phyloP scores from a whole-genome alignment of 2,329 filamentous ascomycete genomes.

The Sclerotinia nivalis region DNA sequence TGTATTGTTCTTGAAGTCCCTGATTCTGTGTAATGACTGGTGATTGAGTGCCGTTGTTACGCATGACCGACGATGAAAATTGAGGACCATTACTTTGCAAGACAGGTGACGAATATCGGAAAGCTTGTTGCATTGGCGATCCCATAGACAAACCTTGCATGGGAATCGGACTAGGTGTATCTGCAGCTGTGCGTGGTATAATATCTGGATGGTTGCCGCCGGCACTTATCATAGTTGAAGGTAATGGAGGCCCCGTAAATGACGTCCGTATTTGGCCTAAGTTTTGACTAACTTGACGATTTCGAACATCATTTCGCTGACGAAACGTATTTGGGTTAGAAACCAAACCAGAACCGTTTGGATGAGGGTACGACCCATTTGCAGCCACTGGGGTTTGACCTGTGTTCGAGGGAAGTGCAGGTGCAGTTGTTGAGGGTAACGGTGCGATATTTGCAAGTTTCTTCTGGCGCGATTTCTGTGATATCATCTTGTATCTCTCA shows the following conservation, averaged over 20 bases:
- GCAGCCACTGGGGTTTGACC: neutral
- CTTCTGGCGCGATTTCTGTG: conserved; percentile 10
- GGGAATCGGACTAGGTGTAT: conserved; percentile 32
- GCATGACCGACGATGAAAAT: conserved; percentile 5
- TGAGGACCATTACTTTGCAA: conserved; percentile 25
- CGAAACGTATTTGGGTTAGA: neutral
- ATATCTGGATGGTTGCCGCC: neutral
- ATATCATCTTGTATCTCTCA: conserved; percentile 11
- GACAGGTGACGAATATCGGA: conserved; percentile 20
- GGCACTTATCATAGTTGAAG: neutral
- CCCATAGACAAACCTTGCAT: conserved; percentile 35
- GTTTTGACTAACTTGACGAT: neutral
- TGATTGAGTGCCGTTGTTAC: conserved; percentile 4
- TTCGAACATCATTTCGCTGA: neutral
- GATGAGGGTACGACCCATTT: neutral
- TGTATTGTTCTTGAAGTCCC: conserved; percentile 5
- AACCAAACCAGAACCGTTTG: neutral
- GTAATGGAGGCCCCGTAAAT: neutral
- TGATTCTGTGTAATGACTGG: neutral
- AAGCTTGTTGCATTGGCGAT: conserved; percentile 33
- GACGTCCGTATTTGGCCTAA: conserved; percentile 17
- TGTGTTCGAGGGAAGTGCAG: neutral
- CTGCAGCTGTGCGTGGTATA: conserved; percentile 19
- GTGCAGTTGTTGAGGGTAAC: neutral
- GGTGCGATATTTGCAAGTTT: neutral